Evolutionary conservation across 176 grass and related monocot species (phyloP).

Genomic region (Eragrostis nindensis): DNA sequence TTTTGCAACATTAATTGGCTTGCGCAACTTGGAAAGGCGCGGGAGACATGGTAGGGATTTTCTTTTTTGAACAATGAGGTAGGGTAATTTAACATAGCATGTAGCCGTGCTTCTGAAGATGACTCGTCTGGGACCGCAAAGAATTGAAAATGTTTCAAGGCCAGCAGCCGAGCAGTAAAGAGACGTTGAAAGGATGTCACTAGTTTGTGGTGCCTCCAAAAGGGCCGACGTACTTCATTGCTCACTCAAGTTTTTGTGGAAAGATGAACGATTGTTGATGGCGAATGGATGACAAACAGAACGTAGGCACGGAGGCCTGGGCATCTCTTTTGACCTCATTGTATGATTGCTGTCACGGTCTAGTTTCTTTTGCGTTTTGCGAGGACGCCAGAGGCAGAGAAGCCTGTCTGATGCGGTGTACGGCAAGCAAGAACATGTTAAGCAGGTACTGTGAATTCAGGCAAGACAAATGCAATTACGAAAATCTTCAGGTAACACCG

Average conservation of each 20-base stretch:
- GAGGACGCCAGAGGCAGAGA: neutral
- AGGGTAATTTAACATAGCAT: neutral
- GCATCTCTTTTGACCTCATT: constrained; percentile 40
- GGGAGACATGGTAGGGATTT: neutral
- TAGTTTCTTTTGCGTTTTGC: neutral
- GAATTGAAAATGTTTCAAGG: constrained; percentile 25
- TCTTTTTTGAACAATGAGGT: too few species aligned
- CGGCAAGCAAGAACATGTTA: neutral
- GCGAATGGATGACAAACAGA: constrained; percentile 11
- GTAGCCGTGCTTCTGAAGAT: constrained; percentile 2
- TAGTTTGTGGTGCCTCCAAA: constrained; percentile 41
- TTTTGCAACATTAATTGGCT: neutral
- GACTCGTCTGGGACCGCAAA: constrained; percentile 12
- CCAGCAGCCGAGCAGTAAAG: constrained; percentile 31
- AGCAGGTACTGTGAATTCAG: neutral
- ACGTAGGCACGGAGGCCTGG: neutral
- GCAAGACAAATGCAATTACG: neutral
- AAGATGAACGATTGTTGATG: constrained; percentile 35
- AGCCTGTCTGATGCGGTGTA: neutral
- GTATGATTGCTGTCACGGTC: constrained; percentile 8
- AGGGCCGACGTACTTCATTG: constrained; percentile 31
- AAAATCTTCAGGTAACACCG: neutral
- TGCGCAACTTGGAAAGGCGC: neutral
- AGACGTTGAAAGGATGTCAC: constrained; percentile 39
- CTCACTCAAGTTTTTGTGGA: constrained; percentile 26